These are phyloP conservation scores for Pestalotiopsis sp. DNA, from an alignment of 2,329 filamentous ascomycete genomes.

Conservation along the genomic window DNA sequence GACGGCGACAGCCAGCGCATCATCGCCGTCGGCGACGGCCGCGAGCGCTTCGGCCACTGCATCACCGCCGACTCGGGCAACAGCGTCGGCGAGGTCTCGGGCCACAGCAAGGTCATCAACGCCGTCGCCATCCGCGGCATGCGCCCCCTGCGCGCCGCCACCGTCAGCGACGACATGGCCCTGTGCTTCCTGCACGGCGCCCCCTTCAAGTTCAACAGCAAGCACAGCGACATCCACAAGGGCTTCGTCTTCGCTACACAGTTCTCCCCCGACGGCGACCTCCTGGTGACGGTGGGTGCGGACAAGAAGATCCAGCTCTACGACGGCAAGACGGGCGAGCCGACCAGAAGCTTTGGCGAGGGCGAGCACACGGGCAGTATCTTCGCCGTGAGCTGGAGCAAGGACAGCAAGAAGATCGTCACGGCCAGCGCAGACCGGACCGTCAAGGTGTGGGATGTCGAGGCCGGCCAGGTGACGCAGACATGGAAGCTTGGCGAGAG, in stretches of 20 bases:
- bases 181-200: conserved; percentile 92
- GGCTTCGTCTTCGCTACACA: conserved; percentile 86
- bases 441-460: conserved; percentile 90
- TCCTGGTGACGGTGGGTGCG: conserved; percentile 85
- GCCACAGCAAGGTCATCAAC: conserved; percentile 90
- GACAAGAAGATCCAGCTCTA: conserved; percentile 93
- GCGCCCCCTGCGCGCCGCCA: conserved; percentile 86
- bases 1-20: conserved; percentile 95
- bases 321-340: conserved; percentile 92
- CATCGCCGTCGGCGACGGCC: conserved; percentile 93
- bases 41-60: conserved; percentile 90
- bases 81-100: conserved; percentile 89
- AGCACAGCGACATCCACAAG: conserved; percentile 74
- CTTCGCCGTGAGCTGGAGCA: conserved; percentile 86
- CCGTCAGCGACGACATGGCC: conserved; percentile 85
- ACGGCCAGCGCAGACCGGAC: conserved; percentile 95
- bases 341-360: conserved; percentile 74
- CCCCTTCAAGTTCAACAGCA: conserved; percentile 95
- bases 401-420: conserved; percentile 81
- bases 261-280: conserved; percentile 85
- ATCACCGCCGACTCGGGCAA: conserved; percentile 96
- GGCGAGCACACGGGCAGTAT: conserved; percentile 91
- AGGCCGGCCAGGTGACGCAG: conserved; percentile 73
- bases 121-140: conserved; percentile 86
- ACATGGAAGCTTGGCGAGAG: conserved; percentile 84